Evolutionary conservation across 169 alveolate genomes (phyloP), one percentile per base, ranked within the genome.

Genomic region (Eimeria tenella): DNA sequence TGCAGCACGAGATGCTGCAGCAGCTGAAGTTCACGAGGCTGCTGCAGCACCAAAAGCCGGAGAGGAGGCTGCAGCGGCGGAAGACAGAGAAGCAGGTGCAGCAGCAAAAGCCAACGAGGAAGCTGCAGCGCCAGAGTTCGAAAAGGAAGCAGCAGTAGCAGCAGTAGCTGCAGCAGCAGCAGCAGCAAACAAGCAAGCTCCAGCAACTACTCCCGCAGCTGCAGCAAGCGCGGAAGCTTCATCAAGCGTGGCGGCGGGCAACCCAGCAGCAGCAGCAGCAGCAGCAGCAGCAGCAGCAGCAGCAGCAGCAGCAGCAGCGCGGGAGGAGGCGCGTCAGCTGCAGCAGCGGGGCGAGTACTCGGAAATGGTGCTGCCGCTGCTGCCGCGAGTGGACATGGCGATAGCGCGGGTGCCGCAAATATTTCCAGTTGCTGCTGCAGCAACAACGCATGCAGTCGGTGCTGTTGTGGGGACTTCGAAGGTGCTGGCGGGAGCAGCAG

Each of bases 351-450:
- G 19, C 21, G 19, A 58, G 19, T 10, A 58, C 11, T 58, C 68
- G 19, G 68, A 58, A 17, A 3, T 3, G 68, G 68, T 0, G 68
- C 63, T 42, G 63, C 42, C 79, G 15, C 49, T 52, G 5, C 53
- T 70, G 79, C 19, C n/a, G 52, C 70, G 88, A 0, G 70, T 79
- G 13, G 88, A 79, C 71, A n/a, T 55, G 71, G 88, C 70, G 0
- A 4, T 79, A 17, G 88, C 88, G 49, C 9, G 88, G 23, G 11
- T 79, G 70, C 88, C 88, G 0, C 65, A n/a, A 68, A 55, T 79
- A 3, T 53, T 79, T 52, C 88, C 88, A 0, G 56, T 79, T 55
- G 88, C 88, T 15, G 88, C 88, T 50, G 88, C 88, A 79, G 77
- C 77, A 11, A 31, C 88, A 50, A 79, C 88, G 56, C 65, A 79